Conservation (phyloP, 441 rosid species). For the Pelargonium citronellum region DNA sequence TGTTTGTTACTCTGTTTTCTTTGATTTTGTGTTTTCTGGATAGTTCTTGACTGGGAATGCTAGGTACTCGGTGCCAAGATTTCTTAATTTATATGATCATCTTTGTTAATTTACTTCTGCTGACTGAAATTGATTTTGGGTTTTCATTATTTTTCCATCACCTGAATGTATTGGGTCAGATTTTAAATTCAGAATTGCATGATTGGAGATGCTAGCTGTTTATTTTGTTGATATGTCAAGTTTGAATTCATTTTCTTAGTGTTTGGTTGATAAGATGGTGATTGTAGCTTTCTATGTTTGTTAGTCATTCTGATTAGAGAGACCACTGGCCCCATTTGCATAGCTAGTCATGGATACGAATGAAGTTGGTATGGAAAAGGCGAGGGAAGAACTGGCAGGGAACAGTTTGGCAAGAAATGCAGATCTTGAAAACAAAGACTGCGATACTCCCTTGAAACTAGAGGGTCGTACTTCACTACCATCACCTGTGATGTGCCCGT, state of each 20-base stretch:
- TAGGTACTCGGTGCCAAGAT: neutral
- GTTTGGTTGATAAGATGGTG: neutral
- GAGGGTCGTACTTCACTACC: constrained; percentile 33
- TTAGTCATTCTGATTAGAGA: constrained; percentile 1
- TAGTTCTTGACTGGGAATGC: neutral
- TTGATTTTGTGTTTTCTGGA: neutral
- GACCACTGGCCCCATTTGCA: neutral
- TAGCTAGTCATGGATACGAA: constrained; percentile 14
- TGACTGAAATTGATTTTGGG: neutral
- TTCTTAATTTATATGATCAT: neutral
- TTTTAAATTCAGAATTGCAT: too few species aligned
- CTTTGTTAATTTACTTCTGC: neutral
- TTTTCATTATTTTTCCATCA: neutral
- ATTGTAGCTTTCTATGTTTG: neutral
- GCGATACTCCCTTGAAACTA: constrained; percentile 33
- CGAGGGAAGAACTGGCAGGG: constrained; percentile 38
- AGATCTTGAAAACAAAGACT: constrained; percentile 29
- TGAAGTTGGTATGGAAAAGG: constrained; percentile 40
- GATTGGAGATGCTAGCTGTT: neutral
- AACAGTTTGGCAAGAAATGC: constrained; percentile 27
- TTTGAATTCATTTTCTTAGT: neutral
- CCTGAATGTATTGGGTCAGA: too few species aligned
- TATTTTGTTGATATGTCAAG: neutral
- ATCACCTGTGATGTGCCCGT: constrained; percentile 26
- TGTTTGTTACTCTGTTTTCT: neutral